phyloP scores from a whole-genome alignment of 306 rosid genomes.

The Spatholobus suberectus region DNA sequence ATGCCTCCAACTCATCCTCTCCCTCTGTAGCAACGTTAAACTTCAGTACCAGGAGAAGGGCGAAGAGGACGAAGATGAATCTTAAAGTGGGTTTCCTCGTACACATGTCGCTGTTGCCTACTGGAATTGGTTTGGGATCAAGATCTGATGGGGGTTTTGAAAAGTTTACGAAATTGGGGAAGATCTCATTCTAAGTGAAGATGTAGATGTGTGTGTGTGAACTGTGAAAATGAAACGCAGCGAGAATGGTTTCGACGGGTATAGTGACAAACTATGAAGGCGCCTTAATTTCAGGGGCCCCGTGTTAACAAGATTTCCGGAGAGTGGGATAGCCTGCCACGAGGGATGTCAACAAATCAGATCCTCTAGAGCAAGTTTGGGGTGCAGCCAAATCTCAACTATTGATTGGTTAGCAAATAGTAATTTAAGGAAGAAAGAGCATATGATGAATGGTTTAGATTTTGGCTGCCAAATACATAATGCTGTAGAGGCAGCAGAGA shows the following conservation, averaged over 20 bases:
- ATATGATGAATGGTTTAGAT: no score
- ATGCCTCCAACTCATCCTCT: constrained; percentile 68
- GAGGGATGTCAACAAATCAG: no score
- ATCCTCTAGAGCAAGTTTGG: no score
- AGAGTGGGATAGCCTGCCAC: no score
- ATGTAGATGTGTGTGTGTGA: constrained; percentile 16
- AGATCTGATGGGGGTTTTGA: constrained; percentile 51
- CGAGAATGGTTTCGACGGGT: neutral
- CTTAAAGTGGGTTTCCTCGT: constrained; percentile 59
- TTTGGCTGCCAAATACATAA: no score
- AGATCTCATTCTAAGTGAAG: no score
- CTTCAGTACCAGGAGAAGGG: constrained; percentile 58
- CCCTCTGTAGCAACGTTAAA: constrained; percentile 39
- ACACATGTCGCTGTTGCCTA: constrained; percentile 43
- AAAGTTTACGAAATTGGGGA: constrained; percentile 25
- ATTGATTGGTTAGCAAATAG: no score
- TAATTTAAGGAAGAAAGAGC: no score
- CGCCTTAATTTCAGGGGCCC: constrained; percentile 43
- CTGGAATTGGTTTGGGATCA: constrained; percentile 30
- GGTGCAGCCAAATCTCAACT: no score
- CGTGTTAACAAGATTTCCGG: constrained; percentile 37
- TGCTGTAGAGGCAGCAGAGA: no score
- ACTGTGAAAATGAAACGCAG: constrained; percentile 1
- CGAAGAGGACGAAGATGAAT: constrained; percentile 53
- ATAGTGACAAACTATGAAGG: constrained; percentile 16